Evolutionary conservation across 805 yeast genomes (phyloP).

Genomic region (Metschnikowia vanudenii): DNA sequence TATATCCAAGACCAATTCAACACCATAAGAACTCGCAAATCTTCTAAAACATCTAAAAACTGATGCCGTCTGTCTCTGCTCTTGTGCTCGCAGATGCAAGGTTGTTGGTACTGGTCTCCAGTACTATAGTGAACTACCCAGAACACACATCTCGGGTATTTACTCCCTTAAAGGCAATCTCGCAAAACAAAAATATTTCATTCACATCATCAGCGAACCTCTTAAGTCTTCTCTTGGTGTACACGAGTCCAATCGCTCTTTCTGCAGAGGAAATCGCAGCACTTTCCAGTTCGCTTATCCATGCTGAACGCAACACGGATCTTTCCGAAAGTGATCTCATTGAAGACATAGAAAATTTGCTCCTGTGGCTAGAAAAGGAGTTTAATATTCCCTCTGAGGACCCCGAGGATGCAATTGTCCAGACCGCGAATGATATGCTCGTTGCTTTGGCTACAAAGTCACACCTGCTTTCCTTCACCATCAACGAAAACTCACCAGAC

Average conservation of each 20-base stretch:
- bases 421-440: conserved; percentile 10
- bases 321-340: conserved; percentile 9
- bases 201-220: conserved; percentile 12
- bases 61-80: conserved; percentile 1
- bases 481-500: background rate
- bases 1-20: no score
- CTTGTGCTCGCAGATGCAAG: conserved; percentile 13
- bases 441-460: conserved; percentile 6
- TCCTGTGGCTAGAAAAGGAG: conserved; percentile 9
- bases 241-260: conserved; percentile 14
- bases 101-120: conserved; percentile 10
- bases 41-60: no score
- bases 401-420: conserved; percentile 9
- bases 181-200: conserved; percentile 2
- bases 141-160: conserved; percentile 2
- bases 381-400: background rate
- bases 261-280: conserved; percentile 1
- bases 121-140: conserved; percentile 10
- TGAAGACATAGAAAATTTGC: conserved; percentile 12
- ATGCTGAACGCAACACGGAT: background rate
- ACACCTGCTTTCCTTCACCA: conserved; percentile 1
- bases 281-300: conserved; percentile 5
- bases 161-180: conserved; percentile 5
- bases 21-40: no score
- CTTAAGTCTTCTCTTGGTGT: conserved; percentile 10